Conservation (phyloP, 139 green algal genomes). For the Chlamydomonas sphaeroides region DNA sequence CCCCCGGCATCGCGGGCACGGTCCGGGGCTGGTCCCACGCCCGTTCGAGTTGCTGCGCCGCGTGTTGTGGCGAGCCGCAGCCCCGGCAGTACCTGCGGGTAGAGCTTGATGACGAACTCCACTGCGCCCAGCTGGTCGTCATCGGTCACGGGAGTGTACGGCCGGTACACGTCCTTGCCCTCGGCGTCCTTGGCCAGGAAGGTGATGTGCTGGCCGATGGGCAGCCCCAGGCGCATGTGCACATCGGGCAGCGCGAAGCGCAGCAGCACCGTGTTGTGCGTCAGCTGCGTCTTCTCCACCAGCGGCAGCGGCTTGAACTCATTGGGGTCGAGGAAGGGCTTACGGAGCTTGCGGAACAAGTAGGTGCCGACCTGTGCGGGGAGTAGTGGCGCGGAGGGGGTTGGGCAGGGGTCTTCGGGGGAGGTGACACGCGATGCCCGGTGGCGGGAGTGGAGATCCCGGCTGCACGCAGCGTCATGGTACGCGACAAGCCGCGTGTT, state of each 20-base stretch:
- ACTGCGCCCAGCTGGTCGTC: slow-evolving; percentile 69
- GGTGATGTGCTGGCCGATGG: slow-evolving; percentile 87
- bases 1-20: too few species aligned
- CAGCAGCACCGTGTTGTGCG: slow-evolving; percentile 74
- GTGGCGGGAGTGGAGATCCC: too few species aligned
- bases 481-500: too few species aligned
- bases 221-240: slow-evolving; percentile 79
- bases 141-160: slow-evolving; percentile 85
- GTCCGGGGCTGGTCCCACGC: too few species aligned
- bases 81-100: too few species aligned
- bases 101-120: slow-evolving; percentile 94
- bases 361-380: background rate
- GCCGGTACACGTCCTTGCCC: slow-evolving; percentile 71
- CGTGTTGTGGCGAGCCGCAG: too few species aligned
- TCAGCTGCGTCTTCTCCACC: slow-evolving; percentile 58
- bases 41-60: too few species aligned
- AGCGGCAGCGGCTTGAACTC: slow-evolving; percentile 64
- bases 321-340: slow-evolving; percentile 59
- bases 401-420: too few species aligned
- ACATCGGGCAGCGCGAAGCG: slow-evolving; percentile 76
- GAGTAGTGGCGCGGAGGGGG: too few species aligned
- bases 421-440: too few species aligned
- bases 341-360: slow-evolving; percentile 11
- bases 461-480: too few species aligned
- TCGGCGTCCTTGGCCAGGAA: slow-evolving; percentile 69